These are phyloP conservation scores for Barnettozyma botsteinii DNA, from an alignment of 805 yeast genomes.

Conservation along the genomic window DNA sequence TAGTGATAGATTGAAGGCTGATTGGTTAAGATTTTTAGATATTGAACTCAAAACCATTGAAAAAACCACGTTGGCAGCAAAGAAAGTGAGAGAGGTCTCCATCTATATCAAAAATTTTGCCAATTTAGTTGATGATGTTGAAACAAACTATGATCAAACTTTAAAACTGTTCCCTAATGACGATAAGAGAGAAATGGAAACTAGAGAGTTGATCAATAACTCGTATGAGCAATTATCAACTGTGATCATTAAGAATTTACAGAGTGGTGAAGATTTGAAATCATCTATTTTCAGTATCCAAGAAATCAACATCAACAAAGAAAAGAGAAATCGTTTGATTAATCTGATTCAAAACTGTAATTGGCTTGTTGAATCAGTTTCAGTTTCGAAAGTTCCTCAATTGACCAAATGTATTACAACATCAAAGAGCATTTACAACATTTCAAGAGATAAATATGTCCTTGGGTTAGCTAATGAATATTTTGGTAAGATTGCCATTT, in stretches of 20 bases:
- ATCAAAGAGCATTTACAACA: constrained; percentile 26
- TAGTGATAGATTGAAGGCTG: constrained; percentile 41
- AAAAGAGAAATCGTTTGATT: constrained; percentile 36
- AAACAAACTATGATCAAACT: constrained; percentile 17
- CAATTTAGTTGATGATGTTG: constrained; percentile 37
- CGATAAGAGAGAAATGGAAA: constrained; percentile 10
- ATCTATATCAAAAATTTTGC: constrained; percentile 44
- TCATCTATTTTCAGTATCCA: constrained; percentile 8
- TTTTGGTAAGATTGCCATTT: constrained; percentile 62
- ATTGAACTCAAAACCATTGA: constrained; percentile 45
- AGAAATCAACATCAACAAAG: constrained; percentile 24
- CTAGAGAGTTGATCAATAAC: constrained; percentile 23
- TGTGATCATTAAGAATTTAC: constrained; percentile 28
- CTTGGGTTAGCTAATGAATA: constrained; percentile 42
- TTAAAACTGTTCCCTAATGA: constrained; percentile 12
- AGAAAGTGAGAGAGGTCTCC: constrained; percentile 36
- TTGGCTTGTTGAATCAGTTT: constrained; percentile 41
- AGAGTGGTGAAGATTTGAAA: constrained; percentile 21
- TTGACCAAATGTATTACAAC: constrained; percentile 13
- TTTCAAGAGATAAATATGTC: constrained; percentile 38
- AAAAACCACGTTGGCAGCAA: constrained; percentile 30
- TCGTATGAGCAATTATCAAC: constrained; percentile 27
- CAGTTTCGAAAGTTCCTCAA: constrained; percentile 21
- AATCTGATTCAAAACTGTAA: constrained; percentile 49
- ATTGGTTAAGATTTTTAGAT: constrained; percentile 57